Conservation (phyloP, 371 early-diverging fungal genomes). For the Mortierella sp. region DNA sequence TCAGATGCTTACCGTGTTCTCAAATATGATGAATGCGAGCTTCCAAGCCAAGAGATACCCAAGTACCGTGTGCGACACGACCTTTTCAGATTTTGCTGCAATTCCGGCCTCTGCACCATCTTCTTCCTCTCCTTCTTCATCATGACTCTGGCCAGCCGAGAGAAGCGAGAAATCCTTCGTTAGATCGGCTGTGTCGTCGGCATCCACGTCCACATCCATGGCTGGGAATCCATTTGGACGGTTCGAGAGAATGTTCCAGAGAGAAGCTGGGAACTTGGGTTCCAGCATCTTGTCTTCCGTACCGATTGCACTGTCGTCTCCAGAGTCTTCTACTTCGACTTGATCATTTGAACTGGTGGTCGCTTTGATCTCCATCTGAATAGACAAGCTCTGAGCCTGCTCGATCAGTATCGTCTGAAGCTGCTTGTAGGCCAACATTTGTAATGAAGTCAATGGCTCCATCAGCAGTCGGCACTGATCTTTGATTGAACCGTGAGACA, state of each 20-base stretch:
- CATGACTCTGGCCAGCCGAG: constrained; percentile 3
- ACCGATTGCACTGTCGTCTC: not conserved
- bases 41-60: constrained; percentile 82
- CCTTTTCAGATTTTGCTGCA: constrained; percentile 40
- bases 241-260: constrained; percentile 45
- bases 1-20: constrained; percentile 74
- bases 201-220: constrained; percentile 49
- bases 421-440: constrained; percentile 59
- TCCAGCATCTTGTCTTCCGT: constrained; percentile 34
- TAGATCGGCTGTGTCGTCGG: constrained; percentile 34
- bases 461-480: constrained; percentile 45
- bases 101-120: constrained; percentile 41
- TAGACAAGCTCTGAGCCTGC: constrained; percentile 58
- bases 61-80: constrained; percentile 56
- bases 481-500: constrained; percentile 35
- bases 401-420: constrained; percentile 56
- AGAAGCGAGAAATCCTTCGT: constrained; percentile 39
- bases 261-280: constrained; percentile 45
- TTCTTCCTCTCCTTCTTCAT: constrained; percentile 49
- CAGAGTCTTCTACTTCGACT: constrained; percentile 3
- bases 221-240: constrained; percentile 49
- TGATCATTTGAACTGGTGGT: constrained; percentile 20
- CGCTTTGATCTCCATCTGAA: constrained; percentile 59
- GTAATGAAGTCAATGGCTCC: constrained; percentile 43
- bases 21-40: constrained; percentile 79